Base-by-base conservation (phyloP, 495 filamentous ascomycete genomes). In the Penicillium manginii region DNA sequence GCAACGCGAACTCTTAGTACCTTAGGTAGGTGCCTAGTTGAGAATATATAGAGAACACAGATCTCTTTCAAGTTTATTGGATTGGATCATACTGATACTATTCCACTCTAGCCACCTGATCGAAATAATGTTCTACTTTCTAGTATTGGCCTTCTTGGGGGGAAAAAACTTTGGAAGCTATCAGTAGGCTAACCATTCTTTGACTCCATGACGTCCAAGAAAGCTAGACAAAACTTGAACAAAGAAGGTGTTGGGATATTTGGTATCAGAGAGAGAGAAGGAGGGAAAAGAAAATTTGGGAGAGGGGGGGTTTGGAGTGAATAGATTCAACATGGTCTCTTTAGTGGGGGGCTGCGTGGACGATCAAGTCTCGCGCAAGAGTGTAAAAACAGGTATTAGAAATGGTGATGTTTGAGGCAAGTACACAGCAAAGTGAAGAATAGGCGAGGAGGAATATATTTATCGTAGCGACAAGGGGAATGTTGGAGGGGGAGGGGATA, bases 171-270 rank as follows among this genome's bases (percentile, higher is more conserved):
- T 50, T 31, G 48, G 15, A 32, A 22, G 43, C 47, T 37, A 48
- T 43, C 23, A 66, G 67, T 63, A 84, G 82, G 82, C 77, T 80
- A 59, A 39, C 35, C 52, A 21, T 52, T 58, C 46, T 63, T 52
- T 47, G 22, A 45, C 60, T 58, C 58, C 47, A 52, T 12, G 32
- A 19, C 17, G 42, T 18, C 47, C 23, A 43, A 46, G 31, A 43
- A 54, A 47, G 48, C 21, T 56, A 63, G 18, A 77, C 78, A 73
- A 81, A 54, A 29, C 26, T 29, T 29, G 26, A 68, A 69, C 55
- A 74, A 80, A 51, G 55, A 60, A 43, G n/a, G 40, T 43, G n/a
- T 19, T 50, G 43, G 52, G 59, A 64, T 62, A 64, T 55, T 63
- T 63, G 63, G 65, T 65, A 72, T 74, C 63, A 66, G 64, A 57